Base-by-base conservation (phyloP, 1,284 basidiomycete genomes). In the Butyriboletus appendiculatus region DNA sequence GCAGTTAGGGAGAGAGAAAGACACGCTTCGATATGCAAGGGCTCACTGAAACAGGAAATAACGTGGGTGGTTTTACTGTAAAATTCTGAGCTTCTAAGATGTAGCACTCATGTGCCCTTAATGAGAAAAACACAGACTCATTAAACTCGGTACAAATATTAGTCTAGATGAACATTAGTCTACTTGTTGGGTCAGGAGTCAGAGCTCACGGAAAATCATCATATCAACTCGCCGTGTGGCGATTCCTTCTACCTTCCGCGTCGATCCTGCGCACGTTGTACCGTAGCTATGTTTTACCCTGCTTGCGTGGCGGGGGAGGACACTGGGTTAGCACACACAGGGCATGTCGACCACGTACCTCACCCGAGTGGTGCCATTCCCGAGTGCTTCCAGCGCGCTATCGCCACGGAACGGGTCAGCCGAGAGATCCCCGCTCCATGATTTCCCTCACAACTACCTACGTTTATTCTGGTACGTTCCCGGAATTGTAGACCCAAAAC, bases 261-360 rank as follows among this genome's bases (percentile, higher is more conserved):
- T 51, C 28, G 18, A 44, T 52, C 48, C 52, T 40, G 41, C 43
- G 48, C 48, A 38, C 15, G 52, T 53, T 41, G 20, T 15, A n/a
- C 28, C 38, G 10, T 44, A 2, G 20, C 22, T 47, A 48, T 56
- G 18, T 47, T 41, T 52, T 43, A 32, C 51, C 16, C 38, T n/a
- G 20, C 20, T 16, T 43, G 20, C 38, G 37, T 42, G 48, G 32
- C 14, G 16, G n/a, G 14, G 22, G 24, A 28, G 33, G n/a, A 43
- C 20, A 33, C 35, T 10, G 42, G 24, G 45, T 33, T 22, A 6
- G 38, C 10, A 11, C 18, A 16, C 40, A 22, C 9, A 42, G 20
- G 24, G 8, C 20, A 41, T 32, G 30, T n/a, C n/a, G 26, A 38
- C 44, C 15, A 53, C 43, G 32, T 33, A 28, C 40, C 28, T 44